phyloP scores from a whole-genome alignment of 192 early-diverging fungal species.

The Obelidium mucronatum region DNA sequence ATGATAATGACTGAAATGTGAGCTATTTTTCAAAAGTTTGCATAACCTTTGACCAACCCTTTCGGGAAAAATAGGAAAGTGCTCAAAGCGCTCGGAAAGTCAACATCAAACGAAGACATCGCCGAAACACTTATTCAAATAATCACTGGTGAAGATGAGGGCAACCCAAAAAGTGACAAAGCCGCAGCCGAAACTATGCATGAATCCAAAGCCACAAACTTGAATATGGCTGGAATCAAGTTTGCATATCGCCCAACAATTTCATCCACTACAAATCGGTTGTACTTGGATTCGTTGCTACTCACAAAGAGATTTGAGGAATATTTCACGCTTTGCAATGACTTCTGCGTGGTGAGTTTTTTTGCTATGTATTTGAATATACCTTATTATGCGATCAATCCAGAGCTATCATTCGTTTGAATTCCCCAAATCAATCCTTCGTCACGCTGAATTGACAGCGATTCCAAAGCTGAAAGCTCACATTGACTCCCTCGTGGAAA shows the following conservation, averaged over 20 bases:
- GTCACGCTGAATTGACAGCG: conserved; percentile 35
- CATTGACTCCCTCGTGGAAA: conserved; percentile 31
- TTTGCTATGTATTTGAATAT: conserved; percentile 11
- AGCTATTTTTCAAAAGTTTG: neutral
- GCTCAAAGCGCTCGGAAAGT: conserved; percentile 7
- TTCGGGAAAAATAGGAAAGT: conserved; percentile 4
- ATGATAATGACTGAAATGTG: conserved; percentile 32
- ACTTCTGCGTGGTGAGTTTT: conserved; percentile 47
- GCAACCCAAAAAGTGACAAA: too few species aligned
- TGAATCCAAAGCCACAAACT: neutral
- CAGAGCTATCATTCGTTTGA: conserved; percentile 40
- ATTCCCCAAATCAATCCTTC: conserved; percentile 43
- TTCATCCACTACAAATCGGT: conserved; percentile 46
- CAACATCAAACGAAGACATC: conserved; percentile 11
- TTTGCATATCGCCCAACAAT: conserved; percentile 42
- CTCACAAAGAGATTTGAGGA: conserved; percentile 53
- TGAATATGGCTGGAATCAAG: conserved; percentile 7
- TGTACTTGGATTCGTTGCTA: conserved; percentile 55
- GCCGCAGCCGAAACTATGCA: neutral
- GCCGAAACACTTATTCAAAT: conserved; percentile 33
- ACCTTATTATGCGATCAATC: too few species aligned
- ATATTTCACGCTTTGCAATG: conserved; percentile 44
- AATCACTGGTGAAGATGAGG: conserved; percentile 18
- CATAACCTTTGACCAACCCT: too few species aligned
- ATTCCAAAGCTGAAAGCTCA: conserved; percentile 39